Evolutionary conservation across 2,329 filamentous ascomycete species (phyloP).

Genomic region (Microsporum ferrugineum): DNA sequence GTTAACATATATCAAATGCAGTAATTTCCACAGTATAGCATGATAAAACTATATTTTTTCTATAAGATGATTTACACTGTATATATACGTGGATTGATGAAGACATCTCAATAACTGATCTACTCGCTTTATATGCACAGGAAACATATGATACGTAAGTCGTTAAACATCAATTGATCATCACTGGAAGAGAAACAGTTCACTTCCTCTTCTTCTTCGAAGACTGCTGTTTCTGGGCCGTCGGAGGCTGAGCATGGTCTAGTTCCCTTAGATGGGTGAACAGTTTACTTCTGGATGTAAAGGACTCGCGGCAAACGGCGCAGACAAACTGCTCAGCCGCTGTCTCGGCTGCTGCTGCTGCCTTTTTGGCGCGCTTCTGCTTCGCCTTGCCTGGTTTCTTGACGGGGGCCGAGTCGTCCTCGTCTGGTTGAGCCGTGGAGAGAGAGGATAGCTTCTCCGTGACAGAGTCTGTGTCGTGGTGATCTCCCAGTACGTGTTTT

Average conservation of each 20-base stretch:
- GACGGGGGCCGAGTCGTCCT: slow-evolving; percentile 10
- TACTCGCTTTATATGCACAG: neutral
- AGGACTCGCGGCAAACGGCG: slow-evolving; percentile 63
- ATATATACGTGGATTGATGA: neutral
- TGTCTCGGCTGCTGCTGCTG: slow-evolving; percentile 32
- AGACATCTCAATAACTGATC: neutral
- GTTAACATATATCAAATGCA: too few species aligned
- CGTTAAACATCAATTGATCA: neutral
- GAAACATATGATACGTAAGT: neutral
- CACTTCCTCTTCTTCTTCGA: slow-evolving; percentile 9
- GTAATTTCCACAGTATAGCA: too few species aligned
- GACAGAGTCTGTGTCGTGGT: slow-evolving; percentile 25
- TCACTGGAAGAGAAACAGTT: neutral
- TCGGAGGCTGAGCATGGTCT: slow-evolving; percentile 49
- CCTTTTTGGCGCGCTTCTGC: slow-evolving; percentile 42
- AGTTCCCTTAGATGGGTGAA: slow-evolving; percentile 61
- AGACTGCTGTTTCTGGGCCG: neutral
- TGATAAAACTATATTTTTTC: too few species aligned
- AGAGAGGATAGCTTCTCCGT: slow-evolving; percentile 20
- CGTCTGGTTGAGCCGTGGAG: neutral
- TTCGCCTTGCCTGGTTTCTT: slow-evolving; percentile 43
- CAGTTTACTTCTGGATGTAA: slow-evolving; percentile 61
- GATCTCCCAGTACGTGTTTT: slow-evolving; percentile 4
- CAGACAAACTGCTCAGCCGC: slow-evolving; percentile 48
- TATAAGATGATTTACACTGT: neutral